A percentile compares a stretch with the other conserved stretches of the same genome.
These are phyloP conservation scores for Suillus cothurnatus DNA, from an alignment of 768 basidiomycete genomes.

Conservation along the genomic window DNA sequence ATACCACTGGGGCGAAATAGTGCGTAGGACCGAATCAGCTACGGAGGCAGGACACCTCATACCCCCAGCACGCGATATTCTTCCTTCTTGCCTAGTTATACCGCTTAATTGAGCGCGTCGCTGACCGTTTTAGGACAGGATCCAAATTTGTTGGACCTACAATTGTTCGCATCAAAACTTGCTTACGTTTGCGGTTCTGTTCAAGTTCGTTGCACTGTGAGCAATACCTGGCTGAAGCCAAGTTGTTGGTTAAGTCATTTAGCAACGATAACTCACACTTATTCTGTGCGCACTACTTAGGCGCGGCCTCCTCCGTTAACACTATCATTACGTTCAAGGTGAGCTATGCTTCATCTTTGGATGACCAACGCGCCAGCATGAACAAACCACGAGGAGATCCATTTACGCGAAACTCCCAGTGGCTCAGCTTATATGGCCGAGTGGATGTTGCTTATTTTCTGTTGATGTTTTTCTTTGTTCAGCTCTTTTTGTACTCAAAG, in stretches of 20 bases:
- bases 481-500: constrained; percentile 19
- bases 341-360: constrained; percentile 24
- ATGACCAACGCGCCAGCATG: constrained; percentile 11
- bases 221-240: constrained; percentile 19
- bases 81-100: constrained; percentile 18
- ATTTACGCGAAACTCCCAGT: constrained; percentile 19
- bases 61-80: constrained; percentile 9
- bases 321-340: constrained; percentile 65
- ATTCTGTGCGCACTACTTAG: constrained; percentile 35
- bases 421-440: constrained; percentile 24
- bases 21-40: constrained; percentile 7
- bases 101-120: constrained; percentile 10
- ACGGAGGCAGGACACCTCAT: constrained; percentile 20
- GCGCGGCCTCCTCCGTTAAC: constrained; percentile 73
- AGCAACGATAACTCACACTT: constrained; percentile 10
- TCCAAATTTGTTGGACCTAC: constrained; percentile 50
- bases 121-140: constrained; percentile 39
- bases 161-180: constrained; percentile 47
- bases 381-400: constrained; percentile 29
- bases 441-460: background rate
- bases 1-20: constrained; percentile 23
- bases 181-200: constrained; percentile 47
- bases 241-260: constrained; percentile 3
- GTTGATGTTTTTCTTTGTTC: constrained; percentile 11
- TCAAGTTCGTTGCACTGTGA: constrained; percentile 30